Base-by-base conservation (phyloP, 2,329 filamentous ascomycete species). In the Neoascochyta sp. region DNA sequence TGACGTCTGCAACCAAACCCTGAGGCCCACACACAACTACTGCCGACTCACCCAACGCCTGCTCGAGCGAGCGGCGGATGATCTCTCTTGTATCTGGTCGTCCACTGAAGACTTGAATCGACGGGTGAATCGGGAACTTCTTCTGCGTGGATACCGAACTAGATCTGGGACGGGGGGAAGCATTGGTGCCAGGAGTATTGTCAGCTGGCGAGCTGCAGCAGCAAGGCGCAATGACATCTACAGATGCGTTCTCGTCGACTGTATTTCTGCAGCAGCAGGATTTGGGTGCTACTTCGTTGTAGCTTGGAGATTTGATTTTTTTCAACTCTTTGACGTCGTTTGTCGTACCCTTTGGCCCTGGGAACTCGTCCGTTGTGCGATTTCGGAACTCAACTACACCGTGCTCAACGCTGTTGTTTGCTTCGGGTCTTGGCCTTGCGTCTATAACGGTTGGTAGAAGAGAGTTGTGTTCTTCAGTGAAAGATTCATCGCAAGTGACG, bases 11-110 rank as follows among this genome's bases (percentile, higher is more conserved):
- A 3, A 73, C 69, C 25, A 82, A 50, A 0, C 73, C 70, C 2
- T 60, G 52, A 0, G 76, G 76, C 9, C 79, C 79, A 47, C 80
- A 83, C 0, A 76, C 77, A 2, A 80, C 71, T 0, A 83, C 74
- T 0, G 73, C 77, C 17, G 70, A 78, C 57, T 83, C 79, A 3
- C 80, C 79, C 9, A 69, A 54, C 0, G 78, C 78, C 25, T 69
- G 64, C 52, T 82, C 78, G 0, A 82, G 63, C 1, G 69, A 64
- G 25, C 68, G 68, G 16, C 71, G 65, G 14, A 81, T 74, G 31
- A 81, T 66, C 10, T 62, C 64, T 11, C 62, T 61, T 4, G 71
- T 59, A 13, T 68, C 59, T 0, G 78, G 78, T 4, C 78, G 68
- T 7, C 76, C 75, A 3, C 68, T 62, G 23, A 71, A 41, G 5